Base-by-base conservation (phyloP, 2,329 filamentous ascomycete species). In the Thermomyces lanuginosus region DNA sequence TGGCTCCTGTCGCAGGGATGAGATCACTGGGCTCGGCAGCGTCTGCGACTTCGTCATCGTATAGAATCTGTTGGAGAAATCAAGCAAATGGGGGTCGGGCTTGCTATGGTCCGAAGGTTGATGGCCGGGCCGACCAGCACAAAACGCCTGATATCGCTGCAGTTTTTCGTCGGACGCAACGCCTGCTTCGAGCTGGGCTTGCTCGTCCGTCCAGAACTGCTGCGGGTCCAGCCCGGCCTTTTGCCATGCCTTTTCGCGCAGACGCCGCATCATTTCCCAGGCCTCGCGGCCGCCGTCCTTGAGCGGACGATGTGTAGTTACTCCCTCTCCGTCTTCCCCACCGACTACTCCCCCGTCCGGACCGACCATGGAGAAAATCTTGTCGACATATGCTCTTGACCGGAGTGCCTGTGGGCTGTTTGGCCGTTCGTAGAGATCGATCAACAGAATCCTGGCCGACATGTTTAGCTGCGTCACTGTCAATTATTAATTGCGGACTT, bases 211-310 rank as follows among this genome's bases (percentile, higher is more conserved):
- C 58, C 58, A 62, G 8, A 61, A 42, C 15, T 56, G 46, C 12
- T 52, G 43, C 0, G 58, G 58, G 38, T 62, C 50, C 3, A 62
- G 49, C 2, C 58, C 57, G 7, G 56, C 58, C 34, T 56, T 60
- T 32, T 58, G 53, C 58, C 58, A 62, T 23, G 56, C 57, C 24
- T 60, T 57, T 21, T 57, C 52, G 3, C 58, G 55, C 11, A 62
- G 45, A 9, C 55, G 45, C 16, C 55, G 52, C 30, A 62, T 53
- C 58, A 61, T 60, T 24, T 56, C 51, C 58, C 58, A 61, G 7
- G 57, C 58, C 41, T 61, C 56, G 22, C 52, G 49, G n/a, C 58
- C 58, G 9, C 58, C 58, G 26, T 61, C 58, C 28, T 56, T 55
- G 2, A 62, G 32, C 2, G 57, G 58, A 11, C 56, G 41, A 26